Base-by-base conservation (phyloP, 2,329 filamentous ascomycete genomes). In the Fusarium poae region DNA sequence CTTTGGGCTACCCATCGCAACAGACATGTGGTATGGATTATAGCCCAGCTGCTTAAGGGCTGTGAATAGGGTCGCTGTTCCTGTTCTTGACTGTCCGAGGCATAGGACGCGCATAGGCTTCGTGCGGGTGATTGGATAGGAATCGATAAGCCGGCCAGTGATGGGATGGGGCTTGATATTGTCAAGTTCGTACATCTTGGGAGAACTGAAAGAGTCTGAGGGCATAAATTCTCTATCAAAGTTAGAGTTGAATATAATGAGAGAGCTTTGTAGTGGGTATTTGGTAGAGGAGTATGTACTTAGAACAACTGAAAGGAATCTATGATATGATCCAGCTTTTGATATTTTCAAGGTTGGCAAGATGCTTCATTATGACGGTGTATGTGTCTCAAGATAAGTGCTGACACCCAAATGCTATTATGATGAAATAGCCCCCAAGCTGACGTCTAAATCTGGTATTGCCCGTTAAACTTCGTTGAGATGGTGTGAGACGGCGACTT, bases 31-130 rank as follows among this genome's bases (percentile, higher is more conserved):
- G 25, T 71, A 71, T 5, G 68, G 65, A 0, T 55, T 67, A 21
- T 70, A 72, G 5, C 57, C 68, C 2, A 71, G 45, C 10, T 44
- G 48, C 29, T 64, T 43, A 1, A 71, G 65, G 16, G 62, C 65
- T 2, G 42, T 45, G 30, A 58, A 45, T 29, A 67, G 18, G 2
- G 65, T 21, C 42, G 35, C 48, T 3, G 62, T 67, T 0, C 62
- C 57, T 35, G 61, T 67, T 18, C 55, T 40, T 13, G 68, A 70
- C 32, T 72, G 65, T 0, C 57, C 65, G 7, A 71, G 62, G 9
- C 68, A 72, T 11, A 71, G 21, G 8, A 71, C 39, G 5, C 62
- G 57, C 62, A 71, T 70, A 4, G 68, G 55, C 15, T 66, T 60
- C 2, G 65, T 67, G 4, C 57, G 68, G 6, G 39, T 55, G 6